Evolutionary conservation across 306 rosid genomes (phyloP).

Genomic region (Malus sylvestris): DNA sequence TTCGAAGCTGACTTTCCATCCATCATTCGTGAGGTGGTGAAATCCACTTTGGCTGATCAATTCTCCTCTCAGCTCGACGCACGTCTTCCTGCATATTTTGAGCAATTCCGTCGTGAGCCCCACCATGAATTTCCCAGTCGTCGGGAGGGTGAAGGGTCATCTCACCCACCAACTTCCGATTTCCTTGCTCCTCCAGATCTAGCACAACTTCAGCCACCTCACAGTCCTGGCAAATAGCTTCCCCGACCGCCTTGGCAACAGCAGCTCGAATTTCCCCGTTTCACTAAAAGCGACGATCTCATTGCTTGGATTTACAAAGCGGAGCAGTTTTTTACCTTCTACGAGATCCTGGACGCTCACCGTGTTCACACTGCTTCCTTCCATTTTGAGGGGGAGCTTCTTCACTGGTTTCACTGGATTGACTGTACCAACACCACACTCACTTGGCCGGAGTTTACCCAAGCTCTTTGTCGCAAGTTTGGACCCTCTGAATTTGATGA

Average conservation of each 20-base stretch:
- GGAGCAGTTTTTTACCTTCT: neutral
- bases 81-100: too few species aligned
- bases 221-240: too few species aligned
- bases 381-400: neutral
- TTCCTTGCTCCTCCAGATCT: accelerated
- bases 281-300: neutral
- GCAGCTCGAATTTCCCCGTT: neutral
- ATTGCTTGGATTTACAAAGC: neutral
- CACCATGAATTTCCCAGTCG: accelerated
- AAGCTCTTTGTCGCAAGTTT: neutral
- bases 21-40: too few species aligned
- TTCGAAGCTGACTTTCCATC: too few species aligned
- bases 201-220: accelerated
- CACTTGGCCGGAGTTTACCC: neutral
- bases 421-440: neutral
- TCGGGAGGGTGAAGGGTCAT: accelerated
- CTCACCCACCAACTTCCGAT: too few species aligned
- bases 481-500: neutral
- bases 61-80: too few species aligned
- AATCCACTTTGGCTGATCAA: too few species aligned
- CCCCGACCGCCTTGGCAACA: neutral
- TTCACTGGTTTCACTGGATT: neutral
- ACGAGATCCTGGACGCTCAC: accelerated
- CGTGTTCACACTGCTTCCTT: neutral
- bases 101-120: too few species aligned